Evolutionary conservation across 1,284 basidiomycete genomes (phyloP).

Genomic region (Acaromyces ingoldii): DNA sequence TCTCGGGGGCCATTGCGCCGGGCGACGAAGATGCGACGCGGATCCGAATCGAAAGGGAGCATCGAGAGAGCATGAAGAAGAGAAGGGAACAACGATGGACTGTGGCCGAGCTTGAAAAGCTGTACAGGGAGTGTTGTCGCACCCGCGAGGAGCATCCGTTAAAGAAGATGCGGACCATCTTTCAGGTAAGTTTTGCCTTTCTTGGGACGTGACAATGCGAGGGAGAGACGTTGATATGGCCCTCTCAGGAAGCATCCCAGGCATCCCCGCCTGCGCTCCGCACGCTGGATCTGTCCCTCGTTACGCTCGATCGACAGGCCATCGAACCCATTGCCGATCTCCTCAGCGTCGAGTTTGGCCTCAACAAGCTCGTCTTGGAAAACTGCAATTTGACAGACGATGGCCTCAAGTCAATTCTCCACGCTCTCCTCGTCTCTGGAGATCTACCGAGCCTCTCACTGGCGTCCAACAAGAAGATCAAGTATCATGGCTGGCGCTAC

Average conservation of each 20-base stretch:
- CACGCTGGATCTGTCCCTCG: slow-evolving; percentile 38
- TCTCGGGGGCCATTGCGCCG: slow-evolving; percentile 34
- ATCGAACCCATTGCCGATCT: slow-evolving; percentile 45
- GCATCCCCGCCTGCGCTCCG: slow-evolving; percentile 16
- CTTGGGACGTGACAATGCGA: background rate
- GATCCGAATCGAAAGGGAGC: slow-evolving; percentile 38
- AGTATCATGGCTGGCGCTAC: slow-evolving; percentile 70
- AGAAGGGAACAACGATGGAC: slow-evolving; percentile 29
- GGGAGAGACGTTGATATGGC: background rate
- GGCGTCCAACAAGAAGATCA: slow-evolving; percentile 77
- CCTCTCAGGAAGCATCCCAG: slow-evolving; percentile 1
- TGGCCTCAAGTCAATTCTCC: slow-evolving; percentile 82
- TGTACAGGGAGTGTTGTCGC: slow-evolving; percentile 49
- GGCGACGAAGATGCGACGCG: slow-evolving; percentile 42
- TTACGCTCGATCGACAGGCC: slow-evolving; percentile 31
- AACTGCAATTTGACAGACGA: slow-evolving; percentile 42
- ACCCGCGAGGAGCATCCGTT: slow-evolving; percentile 46
- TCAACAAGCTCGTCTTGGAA: slow-evolving; percentile 42
- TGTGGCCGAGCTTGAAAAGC: slow-evolving; percentile 37
- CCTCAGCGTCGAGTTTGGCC: slow-evolving; percentile 45
- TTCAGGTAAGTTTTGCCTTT: slow-evolving; percentile 15
- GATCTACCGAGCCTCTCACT: slow-evolving; percentile 77
- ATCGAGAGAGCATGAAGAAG: slow-evolving; percentile 27
- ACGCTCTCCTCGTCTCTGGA: slow-evolving; percentile 78
- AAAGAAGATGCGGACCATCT: slow-evolving; percentile 42